Evolutionary conservation across 2,329 filamentous ascomycete genomes (phyloP).

Genomic region (Talaromyces sp.): DNA sequence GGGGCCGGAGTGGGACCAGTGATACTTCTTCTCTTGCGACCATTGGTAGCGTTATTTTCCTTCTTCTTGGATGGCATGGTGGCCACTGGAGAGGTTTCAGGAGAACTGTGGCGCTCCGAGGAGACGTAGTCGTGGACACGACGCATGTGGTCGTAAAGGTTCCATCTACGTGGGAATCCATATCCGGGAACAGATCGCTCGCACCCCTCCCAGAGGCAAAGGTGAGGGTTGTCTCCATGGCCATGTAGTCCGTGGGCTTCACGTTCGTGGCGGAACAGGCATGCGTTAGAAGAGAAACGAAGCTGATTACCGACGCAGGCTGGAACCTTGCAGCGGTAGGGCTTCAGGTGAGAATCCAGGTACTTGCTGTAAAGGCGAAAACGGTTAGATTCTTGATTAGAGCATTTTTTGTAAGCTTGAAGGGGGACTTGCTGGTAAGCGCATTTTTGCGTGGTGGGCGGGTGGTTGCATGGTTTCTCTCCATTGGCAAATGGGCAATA

Average conservation of each 20-base stretch:
- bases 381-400: constrained; percentile 24
- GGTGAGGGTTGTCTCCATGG: constrained; percentile 87
- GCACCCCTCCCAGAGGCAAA: constrained; percentile 85
- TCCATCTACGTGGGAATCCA: constrained; percentile 94
- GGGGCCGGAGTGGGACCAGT: constrained; percentile 39
- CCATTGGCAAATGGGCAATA: constrained; percentile 83
- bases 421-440: constrained; percentile 83
- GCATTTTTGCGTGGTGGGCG: constrained; percentile 95
- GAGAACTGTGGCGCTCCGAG: constrained; percentile 47
- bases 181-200: constrained; percentile 80
- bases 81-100: constrained; percentile 40
- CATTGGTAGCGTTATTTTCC: constrained; percentile 32
- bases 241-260: constrained; percentile 96
- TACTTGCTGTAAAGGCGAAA: constrained; percentile 71
- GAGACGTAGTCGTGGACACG: constrained; percentile 73
- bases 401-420: constrained; percentile 3
- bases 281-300: constrained; percentile 93
- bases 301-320: constrained; percentile 84
- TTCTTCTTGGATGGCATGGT: constrained; percentile 41
- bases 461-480: constrained; percentile 77
- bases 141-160: constrained; percentile 95
- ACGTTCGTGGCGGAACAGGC: constrained; percentile 89
- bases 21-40: constrained; percentile 43
- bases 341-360: constrained; percentile 93
- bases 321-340: constrained; percentile 88